A percentile compares a stretch with the other conserved stretches of the same genome.
phyloP scores from a whole-genome alignment of 1,284 basidiomycete genomes.

The Pisolithus thermaeus region DNA sequence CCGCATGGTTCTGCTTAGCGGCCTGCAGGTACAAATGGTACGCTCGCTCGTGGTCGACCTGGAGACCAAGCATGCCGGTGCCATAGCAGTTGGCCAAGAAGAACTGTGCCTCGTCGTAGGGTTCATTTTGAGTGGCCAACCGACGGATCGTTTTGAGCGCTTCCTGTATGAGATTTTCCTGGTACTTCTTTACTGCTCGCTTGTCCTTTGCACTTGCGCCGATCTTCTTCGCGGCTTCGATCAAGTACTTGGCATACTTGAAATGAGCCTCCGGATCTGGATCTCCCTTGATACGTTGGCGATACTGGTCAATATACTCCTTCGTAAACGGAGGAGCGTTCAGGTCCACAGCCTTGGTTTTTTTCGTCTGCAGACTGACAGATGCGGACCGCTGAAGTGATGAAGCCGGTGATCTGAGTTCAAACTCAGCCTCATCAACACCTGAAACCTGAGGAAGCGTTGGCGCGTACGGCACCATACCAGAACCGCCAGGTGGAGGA shows the following conservation, averaged over 20 bases:
- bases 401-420: constrained; percentile 39
- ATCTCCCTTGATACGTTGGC: constrained; percentile 94
- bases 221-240: constrained; percentile 97
- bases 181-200: constrained; percentile 81
- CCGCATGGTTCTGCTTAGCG: constrained; percentile 93
- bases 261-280: constrained; percentile 99
- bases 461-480: constrained; percentile 18
- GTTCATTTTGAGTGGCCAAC: constrained; percentile 83
- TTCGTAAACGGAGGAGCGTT: constrained; percentile 89
- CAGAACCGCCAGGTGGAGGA: constrained; percentile 14
- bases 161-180: constrained; percentile 84
- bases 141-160: constrained; percentile 90
- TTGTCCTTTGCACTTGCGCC: constrained; percentile 71
- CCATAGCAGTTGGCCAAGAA: constrained; percentile 98
- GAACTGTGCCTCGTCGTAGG: constrained; percentile 97
- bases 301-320: constrained; percentile 96
- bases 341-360: constrained; percentile 81
- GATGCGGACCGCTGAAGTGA: constrained; percentile 51
- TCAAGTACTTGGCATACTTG: constrained; percentile 94
- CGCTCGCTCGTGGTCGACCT: constrained; percentile 96
- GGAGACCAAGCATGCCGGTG: constrained; percentile 89
- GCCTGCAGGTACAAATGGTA: constrained; percentile 99
- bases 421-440: constrained; percentile 41
- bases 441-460: constrained; percentile 26
- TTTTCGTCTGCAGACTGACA: constrained; percentile 56